Base-by-base conservation (phyloP, 1,139 yeast species). In the Geotrichum fermentans region DNA sequence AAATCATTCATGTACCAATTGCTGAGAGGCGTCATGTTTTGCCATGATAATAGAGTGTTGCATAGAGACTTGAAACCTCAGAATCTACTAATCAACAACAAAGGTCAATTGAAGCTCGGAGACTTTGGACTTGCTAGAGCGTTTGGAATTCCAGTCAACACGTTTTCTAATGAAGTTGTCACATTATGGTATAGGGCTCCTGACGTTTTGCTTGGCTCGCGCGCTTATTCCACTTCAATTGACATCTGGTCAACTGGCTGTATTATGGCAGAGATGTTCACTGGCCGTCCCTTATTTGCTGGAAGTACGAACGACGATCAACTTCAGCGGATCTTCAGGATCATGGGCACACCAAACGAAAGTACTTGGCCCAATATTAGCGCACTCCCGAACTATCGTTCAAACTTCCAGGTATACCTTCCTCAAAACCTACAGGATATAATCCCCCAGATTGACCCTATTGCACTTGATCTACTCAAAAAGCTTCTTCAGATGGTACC, bases 171-270 rank as follows among this genome's bases (percentile, higher is more conserved):
- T 65, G 98, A 92, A 66, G 98, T 92, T 36, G 98, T 92, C 34
- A 92, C 98, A 0, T 72, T 92, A 56, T 92, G 98, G 98, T 92
- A 92, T 69, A 78, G n/a, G n/a, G n/a, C n/a, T n/a, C n/a, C n/a
- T n/a, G n/a, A n/a, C n/a, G n/a, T n/a, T n/a, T n/a, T n/a, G 49
- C 78, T 92, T 68, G 98, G 98, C 0, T 87, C 96, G 0, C 78
- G 97, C 58, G 88, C 95, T 43, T 92, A 92, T 67, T 86, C 96
- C 29, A 92, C 98, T 0, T 86, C 96, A 0, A 92, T 92, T 55
- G 98, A 92, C 68, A 88, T 92, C 70, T 92, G 98, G 98, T 88
- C 97, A 26, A 95, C 96, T 18, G 98, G 98, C 13, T 92, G 98
- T 68, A 92, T 92, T 49, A 75, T 92, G 65, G 97, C 97, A 1